Evolutionary conservation across 169 alveolate species (phyloP).

Genomic region (Perkinsus marinus): DNA sequence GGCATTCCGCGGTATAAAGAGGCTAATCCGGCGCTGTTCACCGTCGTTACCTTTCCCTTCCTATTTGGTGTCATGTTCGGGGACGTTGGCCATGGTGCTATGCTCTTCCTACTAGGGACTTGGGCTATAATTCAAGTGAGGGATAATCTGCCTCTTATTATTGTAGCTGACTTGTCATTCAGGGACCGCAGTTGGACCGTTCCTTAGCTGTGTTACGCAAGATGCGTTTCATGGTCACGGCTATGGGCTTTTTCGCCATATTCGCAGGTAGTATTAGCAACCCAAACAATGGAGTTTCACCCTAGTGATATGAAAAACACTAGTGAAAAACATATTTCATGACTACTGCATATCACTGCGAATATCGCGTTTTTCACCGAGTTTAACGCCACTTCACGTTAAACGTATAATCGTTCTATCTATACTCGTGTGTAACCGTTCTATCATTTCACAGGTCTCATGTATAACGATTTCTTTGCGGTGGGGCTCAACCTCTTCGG

Average conservation of each 20-base stretch:
- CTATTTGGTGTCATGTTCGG: constrained; percentile 99
- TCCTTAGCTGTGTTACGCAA: neutral
- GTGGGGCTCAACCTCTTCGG: constrained; percentile 83
- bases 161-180: too few species aligned
- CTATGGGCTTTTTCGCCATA: constrained; percentile 88
- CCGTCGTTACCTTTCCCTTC: constrained; percentile 95
- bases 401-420: too few species aligned
- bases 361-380: too few species aligned
- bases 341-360: too few species aligned
- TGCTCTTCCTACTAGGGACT: constrained; percentile 30
- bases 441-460: constrained; percentile 15
- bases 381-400: too few species aligned
- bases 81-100: constrained; percentile 96
- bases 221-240: constrained; percentile 70
- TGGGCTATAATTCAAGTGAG: neutral
- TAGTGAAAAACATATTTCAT: too few species aligned
- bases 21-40: constrained; percentile 91
- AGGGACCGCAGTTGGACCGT: neutral
- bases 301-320: too few species aligned
- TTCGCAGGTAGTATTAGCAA: constrained; percentile 80
- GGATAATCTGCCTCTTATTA: too few species aligned
- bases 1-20: constrained; percentile 98
- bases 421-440: neutral
- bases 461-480: constrained; percentile 94
- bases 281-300: too few species aligned